Conservation (phyloP, 805 yeast genomes). For the Starmerella apicola region DNA sequence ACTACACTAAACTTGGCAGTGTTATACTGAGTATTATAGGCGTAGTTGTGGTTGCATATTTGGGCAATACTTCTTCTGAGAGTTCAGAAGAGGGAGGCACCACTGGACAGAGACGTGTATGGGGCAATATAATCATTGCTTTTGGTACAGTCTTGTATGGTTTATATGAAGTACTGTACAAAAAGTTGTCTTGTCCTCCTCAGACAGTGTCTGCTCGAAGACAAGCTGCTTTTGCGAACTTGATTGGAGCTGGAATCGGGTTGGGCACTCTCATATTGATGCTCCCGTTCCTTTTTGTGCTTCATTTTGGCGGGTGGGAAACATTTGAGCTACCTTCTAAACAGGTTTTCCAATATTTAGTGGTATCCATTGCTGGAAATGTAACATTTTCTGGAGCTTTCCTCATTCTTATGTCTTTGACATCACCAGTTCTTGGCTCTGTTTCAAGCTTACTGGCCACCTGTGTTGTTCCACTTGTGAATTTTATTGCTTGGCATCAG, state of each 20-base stretch:
- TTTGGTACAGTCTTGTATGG: constrained; percentile 71
- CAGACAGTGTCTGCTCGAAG: constrained; percentile 48
- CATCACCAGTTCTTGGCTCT: constrained; percentile 71
- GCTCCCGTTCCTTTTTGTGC: constrained; percentile 36
- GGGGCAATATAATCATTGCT: constrained; percentile 61
- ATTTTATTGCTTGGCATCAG: constrained; percentile 55
- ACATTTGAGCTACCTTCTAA: constrained; percentile 41
- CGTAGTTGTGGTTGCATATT: constrained; percentile 65
- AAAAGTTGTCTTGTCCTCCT: constrained; percentile 64
- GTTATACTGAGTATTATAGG: constrained; percentile 64
- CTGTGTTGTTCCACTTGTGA: constrained; percentile 63
- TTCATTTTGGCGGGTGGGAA: constrained; percentile 45
- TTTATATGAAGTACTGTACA: constrained; percentile 72
- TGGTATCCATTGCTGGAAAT: constrained; percentile 48
- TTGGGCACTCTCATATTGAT: constrained; percentile 39
- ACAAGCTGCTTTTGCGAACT: constrained; percentile 71
- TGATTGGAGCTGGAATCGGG: constrained; percentile 59
- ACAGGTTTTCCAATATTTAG: constrained; percentile 34
- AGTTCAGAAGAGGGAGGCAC: constrained; percentile 13
- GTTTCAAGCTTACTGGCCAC: constrained; percentile 62
- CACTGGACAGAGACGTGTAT: constrained; percentile 43
- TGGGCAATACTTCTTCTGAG: constrained; percentile 13
- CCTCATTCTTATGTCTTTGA: constrained; percentile 64
- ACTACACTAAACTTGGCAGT: constrained; percentile 49
- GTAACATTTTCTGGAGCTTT: constrained; percentile 59